These are phyloP conservation scores for Penicillium glabrum DNA, from an alignment of 2,329 filamentous ascomycete genomes.

Conservation along the genomic window DNA sequence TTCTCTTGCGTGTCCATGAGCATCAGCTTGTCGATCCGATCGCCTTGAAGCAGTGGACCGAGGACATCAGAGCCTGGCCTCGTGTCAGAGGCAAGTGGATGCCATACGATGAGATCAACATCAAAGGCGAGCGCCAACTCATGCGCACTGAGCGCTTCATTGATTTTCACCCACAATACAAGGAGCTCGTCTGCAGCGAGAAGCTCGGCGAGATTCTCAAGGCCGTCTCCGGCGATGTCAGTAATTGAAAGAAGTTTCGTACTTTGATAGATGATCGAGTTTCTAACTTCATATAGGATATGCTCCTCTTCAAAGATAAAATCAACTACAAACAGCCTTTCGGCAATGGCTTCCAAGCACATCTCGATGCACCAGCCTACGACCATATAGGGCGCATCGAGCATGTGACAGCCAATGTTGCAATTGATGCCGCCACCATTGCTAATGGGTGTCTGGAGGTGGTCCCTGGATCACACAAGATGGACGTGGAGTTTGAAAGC, in stretches of 20 bases:
- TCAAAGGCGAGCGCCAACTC: conserved; percentile 30
- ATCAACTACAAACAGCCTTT: conserved; percentile 38
- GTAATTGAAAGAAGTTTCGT: neutral
- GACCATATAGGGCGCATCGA: conserved; percentile 36
- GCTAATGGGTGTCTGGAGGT: conserved; percentile 37
- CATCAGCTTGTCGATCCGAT: conserved; percentile 27
- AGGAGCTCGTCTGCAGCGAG: conserved; percentile 26
- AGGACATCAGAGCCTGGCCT: conserved; percentile 29
- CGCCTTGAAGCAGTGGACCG: conserved; percentile 25
- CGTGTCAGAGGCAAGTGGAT: conserved; percentile 34
- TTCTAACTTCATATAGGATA: conserved; percentile 20
- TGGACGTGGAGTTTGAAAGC: conserved; percentile 31
- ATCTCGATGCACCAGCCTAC: conserved; percentile 38
- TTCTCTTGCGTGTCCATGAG: conserved; percentile 25
- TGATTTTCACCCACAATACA: conserved; percentile 29
- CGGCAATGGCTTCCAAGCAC: conserved; percentile 36
- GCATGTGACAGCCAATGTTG: conserved; percentile 36
- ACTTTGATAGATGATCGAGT: neutral
- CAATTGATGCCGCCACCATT: conserved; percentile 32
- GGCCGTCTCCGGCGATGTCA: conserved; percentile 27
- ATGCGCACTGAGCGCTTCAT: conserved; percentile 37
- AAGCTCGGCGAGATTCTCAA: conserved; percentile 27
- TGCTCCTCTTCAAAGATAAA: conserved; percentile 39
- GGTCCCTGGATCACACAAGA: conserved; percentile 34
- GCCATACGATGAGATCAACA: conserved; percentile 35